phyloP scores from a whole-genome alignment of 139 green algal genomes.

The Chlorella sorokiniana region DNA sequence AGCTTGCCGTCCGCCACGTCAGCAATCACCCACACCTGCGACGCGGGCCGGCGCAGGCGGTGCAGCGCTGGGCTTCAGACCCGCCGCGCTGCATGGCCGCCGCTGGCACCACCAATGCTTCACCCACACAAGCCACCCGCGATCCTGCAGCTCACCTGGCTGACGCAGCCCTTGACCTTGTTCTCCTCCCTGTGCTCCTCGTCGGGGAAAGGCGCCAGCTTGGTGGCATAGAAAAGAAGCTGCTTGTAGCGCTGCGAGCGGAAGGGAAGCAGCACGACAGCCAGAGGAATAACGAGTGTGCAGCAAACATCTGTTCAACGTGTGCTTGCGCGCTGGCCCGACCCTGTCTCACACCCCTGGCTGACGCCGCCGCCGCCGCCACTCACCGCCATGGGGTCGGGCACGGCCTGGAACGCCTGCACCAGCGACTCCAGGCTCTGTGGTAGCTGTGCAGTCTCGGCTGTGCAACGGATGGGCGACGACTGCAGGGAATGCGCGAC shows the following conservation, averaged over 20 bases:
- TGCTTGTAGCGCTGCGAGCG: slow-evolving; percentile 89
- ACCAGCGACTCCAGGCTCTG: slow-evolving; percentile 32
- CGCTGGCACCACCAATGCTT: too few relatives aligned
- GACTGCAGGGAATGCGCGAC: background rate
- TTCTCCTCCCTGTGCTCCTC: slow-evolving; percentile 81
- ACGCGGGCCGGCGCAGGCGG: too few relatives aligned
- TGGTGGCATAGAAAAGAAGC: slow-evolving; percentile 95
- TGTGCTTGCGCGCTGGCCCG: too few relatives aligned
- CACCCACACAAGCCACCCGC: too few relatives aligned
- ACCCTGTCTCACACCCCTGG: background rate
- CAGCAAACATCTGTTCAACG: background rate
- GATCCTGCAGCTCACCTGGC: background rate
- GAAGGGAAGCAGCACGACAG: too few relatives aligned
- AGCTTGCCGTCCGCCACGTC: slow-evolving; percentile 78
- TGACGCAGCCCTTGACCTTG: slow-evolving; percentile 93
- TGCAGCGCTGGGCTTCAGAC: too few relatives aligned
- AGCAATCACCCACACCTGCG: slow-evolving; percentile 92
- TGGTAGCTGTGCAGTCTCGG: slow-evolving; percentile 19
- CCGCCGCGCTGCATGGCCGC: too few relatives aligned
- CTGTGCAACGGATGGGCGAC: background rate
- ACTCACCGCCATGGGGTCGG: slow-evolving; percentile 42
- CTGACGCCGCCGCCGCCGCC: background rate
- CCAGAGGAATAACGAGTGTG: background rate
- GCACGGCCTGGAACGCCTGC: slow-evolving; percentile 42
- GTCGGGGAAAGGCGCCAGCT: slow-evolving; percentile 77